A percentile compares a stretch with the other conserved stretches of the same genome.
Evolutionary conservation across 306 rosid genomes (phyloP).

Genomic region (Acacia confusa): DNA sequence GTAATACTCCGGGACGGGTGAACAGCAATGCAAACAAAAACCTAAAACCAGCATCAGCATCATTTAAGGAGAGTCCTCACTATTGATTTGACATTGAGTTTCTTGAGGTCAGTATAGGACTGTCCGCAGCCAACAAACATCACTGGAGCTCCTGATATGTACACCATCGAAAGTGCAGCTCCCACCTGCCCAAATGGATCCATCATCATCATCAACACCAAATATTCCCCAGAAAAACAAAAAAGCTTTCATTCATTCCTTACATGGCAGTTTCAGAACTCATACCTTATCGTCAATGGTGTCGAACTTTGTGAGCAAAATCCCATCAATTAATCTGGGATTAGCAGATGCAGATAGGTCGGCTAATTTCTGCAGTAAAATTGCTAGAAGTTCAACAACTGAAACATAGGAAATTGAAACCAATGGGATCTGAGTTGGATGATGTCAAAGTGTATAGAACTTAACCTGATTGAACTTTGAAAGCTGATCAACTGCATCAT

Average conservation of each 20-base stretch:
- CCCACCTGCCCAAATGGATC: constrained; percentile 63
- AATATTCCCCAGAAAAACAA: neutral
- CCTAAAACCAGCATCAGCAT: constrained; percentile 16
- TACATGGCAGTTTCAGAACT: constrained; percentile 9
- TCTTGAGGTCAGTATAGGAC: constrained; percentile 94
- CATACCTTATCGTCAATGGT: constrained; percentile 93
- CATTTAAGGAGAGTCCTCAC: constrained; percentile 90
- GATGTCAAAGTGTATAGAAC: constrained; percentile 5
- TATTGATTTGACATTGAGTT: constrained; percentile 90
- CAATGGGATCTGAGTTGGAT: neutral
- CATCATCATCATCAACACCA: constrained; percentile 8
- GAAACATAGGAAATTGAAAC: neutral
- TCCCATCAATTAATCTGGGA: constrained; percentile 88
- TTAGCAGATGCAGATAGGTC: constrained; percentile 70
- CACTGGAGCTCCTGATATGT: constrained; percentile 94
- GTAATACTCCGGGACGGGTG: neutral
- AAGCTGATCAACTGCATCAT: constrained; percentile 99
- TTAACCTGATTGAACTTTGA: constrained; percentile 92
- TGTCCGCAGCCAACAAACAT: constrained; percentile 99
- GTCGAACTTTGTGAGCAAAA: constrained; percentile 95
- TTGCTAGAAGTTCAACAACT: constrained; percentile 8
- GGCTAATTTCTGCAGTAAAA: constrained; percentile 75
- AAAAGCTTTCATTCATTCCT: neutral
- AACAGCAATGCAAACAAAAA: constrained; percentile 19
- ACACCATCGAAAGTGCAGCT: constrained; percentile 98